Evolutionary conservation across 192 early-diverging fungal genomes (phyloP).

Genomic region (Geosiphon pyriformis): DNA sequence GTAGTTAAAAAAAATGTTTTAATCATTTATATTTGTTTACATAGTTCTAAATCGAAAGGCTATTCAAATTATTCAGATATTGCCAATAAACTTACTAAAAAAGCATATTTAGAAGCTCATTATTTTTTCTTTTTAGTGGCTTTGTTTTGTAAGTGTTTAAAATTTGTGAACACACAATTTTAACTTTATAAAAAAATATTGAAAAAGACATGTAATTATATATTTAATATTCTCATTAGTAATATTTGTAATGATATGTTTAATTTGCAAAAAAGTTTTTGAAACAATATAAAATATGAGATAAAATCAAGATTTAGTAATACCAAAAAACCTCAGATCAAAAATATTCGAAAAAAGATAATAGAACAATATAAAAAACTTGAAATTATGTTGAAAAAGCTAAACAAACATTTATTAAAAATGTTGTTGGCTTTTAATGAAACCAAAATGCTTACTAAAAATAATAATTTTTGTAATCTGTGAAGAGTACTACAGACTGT

Average conservation of each 20-base stretch:
- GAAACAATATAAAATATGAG: neutral
- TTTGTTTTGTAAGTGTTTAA: conserved; percentile 7
- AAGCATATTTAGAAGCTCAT: neutral
- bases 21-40: neutral
- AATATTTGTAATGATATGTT: neutral
- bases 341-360: neutral
- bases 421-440: conserved; percentile 1
- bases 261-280: neutral
- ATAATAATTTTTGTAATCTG: neutral
- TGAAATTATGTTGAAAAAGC: neutral
- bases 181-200: conserved; percentile 2
- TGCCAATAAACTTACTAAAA: neutral
- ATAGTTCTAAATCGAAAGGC: neutral
- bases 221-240: conserved; percentile 3
- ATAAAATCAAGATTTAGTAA: too few relatives aligned
- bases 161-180: neutral
- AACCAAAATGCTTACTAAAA: neutral
- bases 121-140: conserved; percentile 5
- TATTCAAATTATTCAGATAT: neutral
- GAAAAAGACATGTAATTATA: neutral
- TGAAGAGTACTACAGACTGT: conserved; percentile 2
- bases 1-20: conserved; percentile 2
- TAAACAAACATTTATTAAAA: neutral
- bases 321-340: neutral
- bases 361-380: neutral